Conservation (phyloP, 345 rosid genomes). For the Eucalyptus caleyi region DNA sequence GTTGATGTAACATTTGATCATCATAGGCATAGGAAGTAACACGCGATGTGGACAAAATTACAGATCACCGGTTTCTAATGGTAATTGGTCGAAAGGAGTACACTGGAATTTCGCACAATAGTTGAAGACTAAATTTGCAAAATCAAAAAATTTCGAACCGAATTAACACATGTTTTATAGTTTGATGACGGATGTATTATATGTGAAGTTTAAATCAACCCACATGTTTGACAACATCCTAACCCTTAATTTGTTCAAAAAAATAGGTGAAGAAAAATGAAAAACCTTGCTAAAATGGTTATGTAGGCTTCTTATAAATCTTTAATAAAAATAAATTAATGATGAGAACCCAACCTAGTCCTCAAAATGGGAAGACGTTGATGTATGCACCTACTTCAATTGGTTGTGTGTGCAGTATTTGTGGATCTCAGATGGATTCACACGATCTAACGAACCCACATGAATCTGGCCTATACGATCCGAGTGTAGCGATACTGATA, state of each 20-base stretch:
- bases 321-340: not conserved
- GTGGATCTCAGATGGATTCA: not conserved
- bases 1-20: accelerated
- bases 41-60: not conserved
- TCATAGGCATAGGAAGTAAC: accelerated
- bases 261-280: not conserved
- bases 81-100: not conserved
- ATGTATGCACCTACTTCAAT: not conserved
- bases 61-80: accelerated
- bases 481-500: accelerated
- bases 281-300: not conserved
- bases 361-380: not conserved
- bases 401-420: not conserved
- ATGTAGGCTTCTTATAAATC: not conserved
- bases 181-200: not conserved
- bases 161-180: accelerated
- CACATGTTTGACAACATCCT: not conserved
- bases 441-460: accelerated
- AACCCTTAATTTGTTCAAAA: not conserved
- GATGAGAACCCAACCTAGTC: not conserved
- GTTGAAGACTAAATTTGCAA: not conserved
- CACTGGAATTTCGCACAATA: accelerated
- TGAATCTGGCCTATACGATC: not conserved
- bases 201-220: not conserved
- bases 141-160: accelerated